Conservation (phyloP, 2,329 filamentous ascomycete species). For the Paecilomyces niveus region DNA sequence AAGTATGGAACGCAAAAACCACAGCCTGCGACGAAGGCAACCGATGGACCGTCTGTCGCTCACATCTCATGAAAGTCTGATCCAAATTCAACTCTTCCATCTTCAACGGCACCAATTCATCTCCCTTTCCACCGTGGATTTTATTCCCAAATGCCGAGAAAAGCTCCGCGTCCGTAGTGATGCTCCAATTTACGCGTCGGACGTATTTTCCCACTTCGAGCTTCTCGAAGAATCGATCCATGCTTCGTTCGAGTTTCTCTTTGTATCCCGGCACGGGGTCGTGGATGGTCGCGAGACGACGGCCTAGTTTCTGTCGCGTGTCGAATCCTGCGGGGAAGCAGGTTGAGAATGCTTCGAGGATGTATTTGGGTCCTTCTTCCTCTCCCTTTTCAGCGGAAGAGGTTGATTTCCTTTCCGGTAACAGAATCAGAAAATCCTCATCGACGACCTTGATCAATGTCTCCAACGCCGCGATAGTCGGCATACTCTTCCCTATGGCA, state of each 20-base stretch:
- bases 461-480: conserved; percentile 36
- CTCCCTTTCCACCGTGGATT: conserved; percentile 21
- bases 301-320: conserved; percentile 47
- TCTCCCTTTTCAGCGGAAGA: conserved; percentile 5
- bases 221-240: conserved; percentile 22
- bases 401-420: conserved; percentile 32
- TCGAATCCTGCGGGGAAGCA: conserved; percentile 55
- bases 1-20: conserved; percentile 58
- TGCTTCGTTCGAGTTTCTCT: conserved; percentile 21
- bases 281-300: conserved; percentile 50
- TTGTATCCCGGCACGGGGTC: conserved; percentile 31
- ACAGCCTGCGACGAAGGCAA: conserved; percentile 48
- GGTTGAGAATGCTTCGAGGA: conserved; percentile 49
- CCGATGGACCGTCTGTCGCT: conserved; percentile 56
- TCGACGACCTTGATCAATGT: conserved; percentile 49
- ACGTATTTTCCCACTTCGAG: conserved; percentile 31
- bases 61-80: conserved; percentile 47
- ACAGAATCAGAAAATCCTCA: conserved; percentile 53
- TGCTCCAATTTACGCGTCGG: conserved; percentile 46
- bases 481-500: conserved; percentile 19
- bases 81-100: conserved; percentile 39
- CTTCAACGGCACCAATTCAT: conserved; percentile 16
- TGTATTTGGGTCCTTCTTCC: conserved; percentile 37
- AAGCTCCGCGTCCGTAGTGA: conserved; percentile 32
- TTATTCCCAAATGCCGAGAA: conserved; percentile 32